Evolutionary conservation across 2,329 filamentous ascomycete species (phyloP), one percentile per base, ranked within the genome.

Genomic region (Fusarium sp.): DNA sequence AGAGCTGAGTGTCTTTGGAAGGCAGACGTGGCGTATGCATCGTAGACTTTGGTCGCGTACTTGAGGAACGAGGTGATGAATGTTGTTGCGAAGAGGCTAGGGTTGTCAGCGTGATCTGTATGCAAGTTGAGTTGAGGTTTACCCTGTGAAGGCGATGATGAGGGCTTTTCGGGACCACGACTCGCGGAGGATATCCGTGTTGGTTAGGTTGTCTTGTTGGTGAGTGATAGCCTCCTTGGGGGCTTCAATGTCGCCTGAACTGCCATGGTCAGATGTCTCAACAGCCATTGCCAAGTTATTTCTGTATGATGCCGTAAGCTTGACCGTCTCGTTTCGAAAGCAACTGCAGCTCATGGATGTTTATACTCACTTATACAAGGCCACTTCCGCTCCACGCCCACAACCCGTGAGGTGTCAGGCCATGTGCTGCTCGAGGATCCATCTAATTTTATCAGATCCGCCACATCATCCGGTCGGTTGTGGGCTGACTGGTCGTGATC

Each of bases 1-100:
- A 83, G 73, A 6, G 83, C 73, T 6, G 82, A 83, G 65, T 85
- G 83, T 12, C 75, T 72, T 32, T 77, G 70, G 53, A 83, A 85
- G 11, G 64, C 65, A 35, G 73, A 75, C 0, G 74, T 75, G 4
- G 74, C 74, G 46, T 73, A 76, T 1, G 74, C 68, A 42, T 73
- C 70, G 55, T 75, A 75, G 5, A 69, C 65, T 9, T 68, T 74
- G 19, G 71, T 70, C 1, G 75, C 69, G 50, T 76, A 75, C 19
- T 70, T 71, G 29, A 68, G 66, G 22, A 76, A 76, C 0, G 68
- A 67, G 29, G 65, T 64, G 29, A 75, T 68, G 13, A 76, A 73
- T 1, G 71, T 76, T 0, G 72, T 73, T 1, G 69, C 60, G 24
- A 74, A 72, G 1, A 76, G 54, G 12, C 74, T 75, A 13, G 4